A percentile compares a stretch with the other conserved stretches of the same genome.
Evolutionary conservation across 192 early-diverging fungal species (phyloP).

Genomic region (Helicostylum pulchrum): DNA sequence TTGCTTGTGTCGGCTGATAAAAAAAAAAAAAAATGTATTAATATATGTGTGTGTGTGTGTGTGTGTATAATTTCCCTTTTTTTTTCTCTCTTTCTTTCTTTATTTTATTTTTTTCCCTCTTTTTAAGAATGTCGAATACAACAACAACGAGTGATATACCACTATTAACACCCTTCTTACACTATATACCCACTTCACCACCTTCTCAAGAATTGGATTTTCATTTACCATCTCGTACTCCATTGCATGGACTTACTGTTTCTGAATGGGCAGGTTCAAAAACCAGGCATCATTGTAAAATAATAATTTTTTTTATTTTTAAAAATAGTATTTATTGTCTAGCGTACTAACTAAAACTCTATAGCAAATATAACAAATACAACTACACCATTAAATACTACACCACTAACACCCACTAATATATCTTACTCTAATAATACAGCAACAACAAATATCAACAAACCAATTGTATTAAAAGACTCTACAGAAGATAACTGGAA

Average conservation of each 20-base stretch:
- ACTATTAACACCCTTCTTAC: slow-evolving; percentile 13
- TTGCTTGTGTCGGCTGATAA: background rate
- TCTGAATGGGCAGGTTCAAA: slow-evolving; percentile 25
- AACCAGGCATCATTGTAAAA: slow-evolving; percentile 2
- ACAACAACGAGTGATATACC: slow-evolving; percentile 8
- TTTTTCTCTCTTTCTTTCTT: background rate
- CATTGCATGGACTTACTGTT: slow-evolving; percentile 21
- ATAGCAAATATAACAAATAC: too few species aligned
- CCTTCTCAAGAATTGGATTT: slow-evolving; percentile 20
- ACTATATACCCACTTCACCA: slow-evolving; percentile 19
- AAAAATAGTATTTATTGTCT: too few species aligned
- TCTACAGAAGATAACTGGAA: slow-evolving; percentile 47
- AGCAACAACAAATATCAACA: background rate
- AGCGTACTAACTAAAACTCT: too few species aligned
- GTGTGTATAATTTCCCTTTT: background rate
- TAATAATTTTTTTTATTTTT: background rate
- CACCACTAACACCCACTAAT: too few species aligned
- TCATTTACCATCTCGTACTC: slow-evolving; percentile 26
- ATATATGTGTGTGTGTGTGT: background rate
- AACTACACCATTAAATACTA: too few species aligned
- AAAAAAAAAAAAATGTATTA: background rate
- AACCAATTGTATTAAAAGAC: background rate
- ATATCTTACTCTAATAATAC: too few species aligned
- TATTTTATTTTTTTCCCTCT: background rate
- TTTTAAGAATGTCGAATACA: background rate